Evolutionary conservation across 768 basidiomycete species (phyloP).

Genomic region (Mycena metata): DNA sequence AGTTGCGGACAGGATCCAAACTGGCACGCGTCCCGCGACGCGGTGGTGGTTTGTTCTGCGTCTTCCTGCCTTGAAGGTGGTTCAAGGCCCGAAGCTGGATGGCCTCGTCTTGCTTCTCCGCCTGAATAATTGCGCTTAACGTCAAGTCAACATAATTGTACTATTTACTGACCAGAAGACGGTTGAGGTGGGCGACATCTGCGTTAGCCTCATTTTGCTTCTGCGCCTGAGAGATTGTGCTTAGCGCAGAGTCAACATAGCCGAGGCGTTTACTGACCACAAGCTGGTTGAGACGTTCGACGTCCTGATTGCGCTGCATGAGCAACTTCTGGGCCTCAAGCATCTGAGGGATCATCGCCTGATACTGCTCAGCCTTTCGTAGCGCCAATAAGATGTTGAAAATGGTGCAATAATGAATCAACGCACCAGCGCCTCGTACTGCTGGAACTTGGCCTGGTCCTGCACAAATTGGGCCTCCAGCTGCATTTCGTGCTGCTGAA

Average conservation of each 20-base stretch:
- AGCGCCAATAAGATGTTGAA: constrained; percentile 16
- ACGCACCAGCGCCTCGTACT: constrained; percentile 24
- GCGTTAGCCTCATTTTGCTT: no score
- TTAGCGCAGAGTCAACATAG: no score
- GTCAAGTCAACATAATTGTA: constrained; percentile 8
- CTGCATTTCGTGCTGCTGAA: constrained; percentile 27
- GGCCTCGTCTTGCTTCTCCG: constrained; percentile 24
- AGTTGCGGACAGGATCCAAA: constrained; percentile 24
- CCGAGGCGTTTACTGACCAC: no score
- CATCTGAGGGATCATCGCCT: constrained; percentile 14
- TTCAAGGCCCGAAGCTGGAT: no score
- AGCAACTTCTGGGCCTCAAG: constrained; percentile 23
- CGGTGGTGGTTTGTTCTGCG: constrained; percentile 20
- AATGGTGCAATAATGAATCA: neutral
- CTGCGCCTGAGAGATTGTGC: no score
- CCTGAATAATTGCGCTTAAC: no score
- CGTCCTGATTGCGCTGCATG: constrained; percentile 28
- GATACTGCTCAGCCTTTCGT: constrained; percentile 11
- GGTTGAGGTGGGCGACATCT: no score
- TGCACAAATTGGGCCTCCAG: constrained; percentile 24
- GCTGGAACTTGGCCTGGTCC: constrained; percentile 31
- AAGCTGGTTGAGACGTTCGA: no score
- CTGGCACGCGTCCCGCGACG: constrained; percentile 30
- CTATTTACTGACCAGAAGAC: constrained; percentile 22
- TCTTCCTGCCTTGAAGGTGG: constrained; percentile 22